phyloP scores from a whole-genome alignment of 2,329 filamentous ascomycete genomes.

The Dendrostoma leiphaemia region DNA sequence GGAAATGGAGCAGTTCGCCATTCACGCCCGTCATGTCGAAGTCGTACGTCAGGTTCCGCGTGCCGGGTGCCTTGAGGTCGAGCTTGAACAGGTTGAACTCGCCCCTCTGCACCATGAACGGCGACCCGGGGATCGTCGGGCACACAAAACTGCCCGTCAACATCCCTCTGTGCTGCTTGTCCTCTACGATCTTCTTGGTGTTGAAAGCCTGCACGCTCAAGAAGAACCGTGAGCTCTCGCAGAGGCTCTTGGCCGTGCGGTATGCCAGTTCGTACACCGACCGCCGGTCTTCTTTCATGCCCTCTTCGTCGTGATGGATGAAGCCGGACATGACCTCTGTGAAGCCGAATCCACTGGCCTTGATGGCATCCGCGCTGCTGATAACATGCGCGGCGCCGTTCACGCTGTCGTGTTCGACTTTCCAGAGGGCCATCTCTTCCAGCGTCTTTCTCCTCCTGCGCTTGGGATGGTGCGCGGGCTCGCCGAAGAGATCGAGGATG shows the following conservation, averaged over 20 bases:
- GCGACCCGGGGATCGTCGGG: constrained; percentile 51
- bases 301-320: constrained; percentile 50
- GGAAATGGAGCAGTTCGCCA: constrained; percentile 53
- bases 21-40: constrained; percentile 57
- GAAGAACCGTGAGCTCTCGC: constrained; percentile 57
- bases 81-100: constrained; percentile 56
- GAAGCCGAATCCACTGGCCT: constrained; percentile 55
- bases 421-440: constrained; percentile 18
- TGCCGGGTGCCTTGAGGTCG: constrained; percentile 53
- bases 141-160: constrained; percentile 60
- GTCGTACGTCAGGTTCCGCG: constrained; percentile 58
- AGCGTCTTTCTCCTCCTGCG: constrained; percentile 1
- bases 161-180: constrained; percentile 49
- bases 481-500: constrained; percentile 52
- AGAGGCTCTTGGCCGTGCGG: constrained; percentile 50
- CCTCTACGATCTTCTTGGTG: constrained; percentile 44
- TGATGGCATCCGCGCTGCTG: constrained; percentile 38
- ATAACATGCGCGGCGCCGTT: constrained; percentile 36
- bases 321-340: constrained; percentile 65
- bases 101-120: constrained; percentile 59
- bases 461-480: constrained; percentile 38
- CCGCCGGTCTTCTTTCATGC: constrained; percentile 40
- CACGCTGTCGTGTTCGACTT: constrained; percentile 32
- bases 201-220: constrained; percentile 57
- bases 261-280: constrained; percentile 54